A percentile compares a stretch with the other conserved stretches of the same genome.
Conservation (phyloP, 768 basidiomycete species). For the Flagelloscypha sp. region DNA sequence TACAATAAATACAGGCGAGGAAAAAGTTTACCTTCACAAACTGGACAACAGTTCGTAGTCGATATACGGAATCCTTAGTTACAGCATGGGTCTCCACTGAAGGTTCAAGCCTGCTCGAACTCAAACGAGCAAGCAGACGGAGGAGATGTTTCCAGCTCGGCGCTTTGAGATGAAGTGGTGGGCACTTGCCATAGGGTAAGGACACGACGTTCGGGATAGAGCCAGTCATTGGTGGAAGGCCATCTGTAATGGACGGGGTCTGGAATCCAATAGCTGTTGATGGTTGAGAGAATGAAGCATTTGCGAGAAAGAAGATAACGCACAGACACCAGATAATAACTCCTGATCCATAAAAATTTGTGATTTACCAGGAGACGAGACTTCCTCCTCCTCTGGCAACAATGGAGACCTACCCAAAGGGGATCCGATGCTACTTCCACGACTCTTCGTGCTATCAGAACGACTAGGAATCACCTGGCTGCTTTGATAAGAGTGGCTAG, state of each 20-base stretch:
- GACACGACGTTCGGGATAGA: conserved; percentile 68
- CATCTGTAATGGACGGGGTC: conserved; percentile 44
- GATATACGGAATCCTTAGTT: conserved; percentile 42
- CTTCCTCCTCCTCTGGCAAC: too few species aligned
- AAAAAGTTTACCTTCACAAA: conserved; percentile 56
- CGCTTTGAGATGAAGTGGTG: conserved; percentile 65
- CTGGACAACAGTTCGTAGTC: conserved; percentile 68
- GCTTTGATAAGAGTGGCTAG: conserved; percentile 1
- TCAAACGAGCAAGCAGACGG: conserved; percentile 66
- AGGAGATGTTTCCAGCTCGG: conserved; percentile 68
- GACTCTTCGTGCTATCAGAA: too few species aligned
- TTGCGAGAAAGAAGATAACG: conserved; percentile 23
- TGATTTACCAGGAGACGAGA: too few species aligned
- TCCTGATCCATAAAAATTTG: conserved; percentile 53
- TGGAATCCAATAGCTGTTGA: conserved; percentile 59
- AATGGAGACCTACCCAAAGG: too few species aligned
- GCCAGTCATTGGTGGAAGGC: conserved; percentile 38
- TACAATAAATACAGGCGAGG: background rate
- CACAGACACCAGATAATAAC: conserved; percentile 54
- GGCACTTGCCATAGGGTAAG: conserved; percentile 59
- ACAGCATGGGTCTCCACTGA: conserved; percentile 58
- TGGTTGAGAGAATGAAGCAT: conserved; percentile 1
- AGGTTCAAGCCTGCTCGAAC: conserved; percentile 62
- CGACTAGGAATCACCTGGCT: background rate
- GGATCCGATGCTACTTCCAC: too few species aligned